Conservation (phyloP, 208 protist species). For the Phytomonas sp. region DNA sequence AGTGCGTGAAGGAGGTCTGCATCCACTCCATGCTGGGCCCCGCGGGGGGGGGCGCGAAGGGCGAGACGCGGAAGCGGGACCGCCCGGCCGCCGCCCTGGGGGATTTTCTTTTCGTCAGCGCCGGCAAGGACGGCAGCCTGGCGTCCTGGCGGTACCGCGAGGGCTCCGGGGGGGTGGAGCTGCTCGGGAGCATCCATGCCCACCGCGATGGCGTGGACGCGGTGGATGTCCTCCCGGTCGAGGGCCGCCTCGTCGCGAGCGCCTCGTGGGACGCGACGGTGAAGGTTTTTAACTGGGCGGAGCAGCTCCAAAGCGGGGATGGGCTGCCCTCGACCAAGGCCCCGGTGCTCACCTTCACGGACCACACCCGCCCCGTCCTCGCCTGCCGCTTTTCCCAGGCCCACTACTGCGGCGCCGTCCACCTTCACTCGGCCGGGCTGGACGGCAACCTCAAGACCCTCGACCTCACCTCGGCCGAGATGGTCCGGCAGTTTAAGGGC, state of each 20-base stretch:
- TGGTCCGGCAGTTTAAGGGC: slow-evolving; percentile 35
- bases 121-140: slow-evolving; percentile 72
- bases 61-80: slow-evolving; percentile 18
- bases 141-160: slow-evolving; percentile 52
- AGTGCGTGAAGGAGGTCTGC: slow-evolving; percentile 69
- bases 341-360: slow-evolving; percentile 64
- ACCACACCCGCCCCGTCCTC: slow-evolving; percentile 73
- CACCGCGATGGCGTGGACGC: slow-evolving; percentile 67
- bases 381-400: slow-evolving; percentile 56
- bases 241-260: slow-evolving; percentile 42
- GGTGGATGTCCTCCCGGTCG: slow-evolving; percentile 45
- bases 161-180: slow-evolving; percentile 22
- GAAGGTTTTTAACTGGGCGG: slow-evolving; percentile 59
- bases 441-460: slow-evolving; percentile 66
- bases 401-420: slow-evolving; percentile 17
- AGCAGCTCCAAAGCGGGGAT: slow-evolving; percentile 26
- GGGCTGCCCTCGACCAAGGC: slow-evolving; percentile 44
- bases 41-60: neutral
- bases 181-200: slow-evolving; percentile 39
- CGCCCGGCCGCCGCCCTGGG: slow-evolving; percentile 12
- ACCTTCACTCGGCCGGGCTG: slow-evolving; percentile 62
- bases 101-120: slow-evolving; percentile 57
- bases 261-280: slow-evolving; percentile 79
- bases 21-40: slow-evolving; percentile 28
- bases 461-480: slow-evolving; percentile 37